phyloP scores from a whole-genome alignment of 495 filamentous ascomycete species.

The Neurospora tetraspora region DNA sequence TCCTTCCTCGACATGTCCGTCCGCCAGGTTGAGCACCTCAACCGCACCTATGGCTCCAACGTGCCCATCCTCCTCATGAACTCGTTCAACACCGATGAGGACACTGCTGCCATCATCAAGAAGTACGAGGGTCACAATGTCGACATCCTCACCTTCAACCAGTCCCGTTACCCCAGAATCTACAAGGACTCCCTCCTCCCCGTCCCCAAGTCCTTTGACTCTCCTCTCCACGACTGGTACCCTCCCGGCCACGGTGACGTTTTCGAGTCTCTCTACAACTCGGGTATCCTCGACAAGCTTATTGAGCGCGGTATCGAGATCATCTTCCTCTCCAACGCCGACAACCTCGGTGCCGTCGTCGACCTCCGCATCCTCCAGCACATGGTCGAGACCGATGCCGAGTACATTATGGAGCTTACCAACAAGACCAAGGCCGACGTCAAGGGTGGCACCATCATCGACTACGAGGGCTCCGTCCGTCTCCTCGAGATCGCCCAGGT shows the following conservation, averaged over 20 bases:
- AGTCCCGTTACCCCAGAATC: slow-evolving; percentile 94
- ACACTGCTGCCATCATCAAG: slow-evolving; percentile 99
- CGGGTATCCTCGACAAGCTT: slow-evolving; percentile 92
- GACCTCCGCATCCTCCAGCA: slow-evolving; percentile 97
- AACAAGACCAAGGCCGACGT: slow-evolving; percentile 99
- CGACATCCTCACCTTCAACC: slow-evolving; percentile 99
- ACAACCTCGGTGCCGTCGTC: slow-evolving; percentile 96
- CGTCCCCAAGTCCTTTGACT: slow-evolving; percentile 81
- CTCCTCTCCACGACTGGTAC: slow-evolving; percentile 94
- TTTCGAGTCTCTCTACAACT: slow-evolving; percentile 99
- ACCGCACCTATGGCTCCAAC: slow-evolving; percentile 93
- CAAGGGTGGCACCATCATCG: slow-evolving; percentile 99
- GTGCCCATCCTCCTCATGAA: slow-evolving; percentile 99
- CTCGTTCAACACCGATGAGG: slow-evolving; percentile 99
- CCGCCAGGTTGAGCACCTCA: slow-evolving; percentile 97
- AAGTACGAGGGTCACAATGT: slow-evolving; percentile 99
- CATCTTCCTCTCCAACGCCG: slow-evolving; percentile 97
- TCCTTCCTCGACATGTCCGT: slow-evolving; percentile 99
- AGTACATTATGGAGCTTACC: slow-evolving; percentile 99
- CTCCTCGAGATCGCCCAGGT: slow-evolving; percentile 98
- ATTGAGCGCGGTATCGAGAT: slow-evolving; percentile 90
- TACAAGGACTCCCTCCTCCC: slow-evolving; percentile 96
- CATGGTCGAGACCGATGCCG: slow-evolving; percentile 90
- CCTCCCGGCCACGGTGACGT: slow-evolving; percentile 98
- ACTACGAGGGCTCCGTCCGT: slow-evolving; percentile 93